Evolutionary conservation across 2,329 filamentous ascomycete species (phyloP).

Genomic region (Alternaria infectoria): DNA sequence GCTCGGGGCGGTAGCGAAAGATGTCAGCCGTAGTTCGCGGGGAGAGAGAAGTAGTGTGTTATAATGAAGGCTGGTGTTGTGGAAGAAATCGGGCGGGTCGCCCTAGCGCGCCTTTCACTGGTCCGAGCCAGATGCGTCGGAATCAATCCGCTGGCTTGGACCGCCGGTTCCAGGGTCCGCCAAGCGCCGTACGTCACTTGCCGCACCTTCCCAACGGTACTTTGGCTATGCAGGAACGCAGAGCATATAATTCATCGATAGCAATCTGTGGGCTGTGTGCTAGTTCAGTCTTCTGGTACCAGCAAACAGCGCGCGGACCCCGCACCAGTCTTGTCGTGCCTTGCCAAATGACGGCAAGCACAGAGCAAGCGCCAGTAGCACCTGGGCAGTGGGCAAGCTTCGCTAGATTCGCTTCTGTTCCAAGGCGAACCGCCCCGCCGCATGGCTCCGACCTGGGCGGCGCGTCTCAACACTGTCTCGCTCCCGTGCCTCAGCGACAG

Average conservation of each 20-base stretch:
- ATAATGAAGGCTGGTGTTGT: slow-evolving; percentile 16
- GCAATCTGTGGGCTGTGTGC: background rate
- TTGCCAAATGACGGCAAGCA: slow-evolving; percentile 3
- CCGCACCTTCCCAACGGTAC: background rate
- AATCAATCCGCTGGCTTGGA: slow-evolving; percentile 15
- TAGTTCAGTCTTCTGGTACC: background rate
- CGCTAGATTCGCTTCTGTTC: background rate
- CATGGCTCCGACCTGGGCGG: slow-evolving; percentile 9
- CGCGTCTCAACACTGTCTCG: slow-evolving; percentile 17
- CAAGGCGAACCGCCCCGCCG: slow-evolving; percentile 20
- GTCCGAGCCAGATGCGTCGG: slow-evolving; percentile 9
- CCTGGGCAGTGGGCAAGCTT: background rate
- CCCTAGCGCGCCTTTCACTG: slow-evolving; percentile 9
- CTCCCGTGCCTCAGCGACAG: slow-evolving; percentile 2
- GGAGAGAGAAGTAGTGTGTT: slow-evolving; percentile 10
- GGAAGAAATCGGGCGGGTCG: slow-evolving; percentile 19
- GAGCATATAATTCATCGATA: background rate
- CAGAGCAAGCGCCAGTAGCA: slow-evolving; percentile 12
- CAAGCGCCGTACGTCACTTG: slow-evolving; percentile 14
- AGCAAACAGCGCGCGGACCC: background rate
- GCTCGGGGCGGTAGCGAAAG: slow-evolving; percentile 26
- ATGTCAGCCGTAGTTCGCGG: slow-evolving; percentile 11
- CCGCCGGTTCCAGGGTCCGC: slow-evolving; percentile 8
- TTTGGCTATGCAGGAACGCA: slow-evolving; percentile 12
- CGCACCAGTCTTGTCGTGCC: background rate